A percentile compares a stretch with the other conserved stretches of the same genome.
Evolutionary conservation across 768 basidiomycete genomes (phyloP).

Genomic region (Leucocoprinus birnbaumii): DNA sequence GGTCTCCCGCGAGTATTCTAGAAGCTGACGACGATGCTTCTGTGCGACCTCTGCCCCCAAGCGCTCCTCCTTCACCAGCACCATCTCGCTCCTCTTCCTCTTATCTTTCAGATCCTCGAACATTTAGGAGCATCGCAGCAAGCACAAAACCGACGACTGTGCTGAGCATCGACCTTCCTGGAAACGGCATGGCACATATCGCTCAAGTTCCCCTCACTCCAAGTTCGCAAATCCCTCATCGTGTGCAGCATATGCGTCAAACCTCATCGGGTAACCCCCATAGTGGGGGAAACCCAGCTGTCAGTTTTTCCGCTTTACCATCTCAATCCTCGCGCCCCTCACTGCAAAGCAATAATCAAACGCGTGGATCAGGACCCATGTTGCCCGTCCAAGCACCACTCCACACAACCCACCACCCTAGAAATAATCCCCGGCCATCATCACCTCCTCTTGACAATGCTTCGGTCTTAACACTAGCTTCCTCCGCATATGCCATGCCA

Average conservation of each 20-base stretch:
- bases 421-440: slow-evolving; percentile 92
- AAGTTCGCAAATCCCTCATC: slow-evolving; percentile 43
- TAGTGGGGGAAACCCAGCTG: slow-evolving; percentile 30
- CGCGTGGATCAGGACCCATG: slow-evolving; percentile 25
- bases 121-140: slow-evolving; percentile 78
- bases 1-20: slow-evolving; percentile 71
- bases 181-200: slow-evolving; percentile 86
- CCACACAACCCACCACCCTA: slow-evolving; percentile 89
- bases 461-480: slow-evolving; percentile 88
- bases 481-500: slow-evolving; percentile 83
- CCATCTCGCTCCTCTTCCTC: slow-evolving; percentile 83
- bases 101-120: slow-evolving; percentile 77
- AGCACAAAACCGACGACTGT: slow-evolving; percentile 95
- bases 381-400: slow-evolving; percentile 71
- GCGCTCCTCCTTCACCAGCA: slow-evolving; percentile 82
- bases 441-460: slow-evolving; percentile 92
- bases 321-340: slow-evolving; percentile 37
- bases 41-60: slow-evolving; percentile 85
- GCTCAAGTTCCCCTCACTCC: slow-evolving; percentile 78
- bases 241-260: slow-evolving; percentile 60
- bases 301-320: slow-evolving; percentile 71
- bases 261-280: slow-evolving; percentile 48
- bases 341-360: slow-evolving; percentile 27
- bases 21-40: slow-evolving; percentile 97
- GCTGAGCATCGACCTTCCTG: slow-evolving; percentile 81